Evolutionary conservation across 2,329 filamentous ascomycete species (phyloP).

Genomic region (Arthrobotrys conoides): DNA sequence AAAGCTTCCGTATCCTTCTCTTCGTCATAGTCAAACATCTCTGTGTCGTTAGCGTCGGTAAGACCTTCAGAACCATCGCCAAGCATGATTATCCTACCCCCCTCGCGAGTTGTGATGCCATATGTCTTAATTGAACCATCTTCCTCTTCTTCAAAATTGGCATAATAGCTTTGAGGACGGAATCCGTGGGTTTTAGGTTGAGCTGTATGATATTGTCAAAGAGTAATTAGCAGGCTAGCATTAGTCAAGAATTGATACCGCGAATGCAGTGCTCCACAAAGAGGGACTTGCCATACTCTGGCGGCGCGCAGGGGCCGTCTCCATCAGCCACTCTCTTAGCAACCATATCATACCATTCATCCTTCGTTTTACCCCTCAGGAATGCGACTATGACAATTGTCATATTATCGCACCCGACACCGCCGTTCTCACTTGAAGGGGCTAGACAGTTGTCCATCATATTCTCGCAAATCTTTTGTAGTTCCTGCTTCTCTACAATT

Average conservation of each 20-base stretch:
- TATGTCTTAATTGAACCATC: constrained; percentile 66
- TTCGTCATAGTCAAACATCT: constrained; percentile 94
- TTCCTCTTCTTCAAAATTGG: constrained; percentile 70
- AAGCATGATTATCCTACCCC: constrained; percentile 91
- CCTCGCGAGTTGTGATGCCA: constrained; percentile 45
- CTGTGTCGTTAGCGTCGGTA: constrained; percentile 88
- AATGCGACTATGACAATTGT: constrained; percentile 94
- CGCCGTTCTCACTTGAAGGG: constrained; percentile 96
- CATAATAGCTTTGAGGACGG: constrained; percentile 75
- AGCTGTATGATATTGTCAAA: constrained; percentile 63
- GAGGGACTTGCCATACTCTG: constrained; percentile 94
- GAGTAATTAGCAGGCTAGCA: constrained; percentile 24
- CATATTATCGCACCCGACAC: constrained; percentile 99
- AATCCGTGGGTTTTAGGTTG: constrained; percentile 70
- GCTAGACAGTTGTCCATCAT: constrained; percentile 99
- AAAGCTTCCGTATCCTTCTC: constrained; percentile 64
- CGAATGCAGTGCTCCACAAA: constrained; percentile 65
- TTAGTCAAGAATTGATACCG: not conserved
- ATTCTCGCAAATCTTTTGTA: constrained; percentile 97
- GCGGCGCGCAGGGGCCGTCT: constrained; percentile 97
- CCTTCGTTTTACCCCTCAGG: constrained; percentile 86
- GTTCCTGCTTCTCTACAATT: constrained; percentile 94
- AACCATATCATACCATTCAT: constrained; percentile 98
- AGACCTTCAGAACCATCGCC: constrained; percentile 94
- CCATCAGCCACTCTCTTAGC: constrained; percentile 93